Percentiles rank a stretch among this genome's conserved stretches.
phyloP scores from a whole-genome alignment of 1,139 yeast genomes.

The Debaryomyces robertsiae region DNA sequence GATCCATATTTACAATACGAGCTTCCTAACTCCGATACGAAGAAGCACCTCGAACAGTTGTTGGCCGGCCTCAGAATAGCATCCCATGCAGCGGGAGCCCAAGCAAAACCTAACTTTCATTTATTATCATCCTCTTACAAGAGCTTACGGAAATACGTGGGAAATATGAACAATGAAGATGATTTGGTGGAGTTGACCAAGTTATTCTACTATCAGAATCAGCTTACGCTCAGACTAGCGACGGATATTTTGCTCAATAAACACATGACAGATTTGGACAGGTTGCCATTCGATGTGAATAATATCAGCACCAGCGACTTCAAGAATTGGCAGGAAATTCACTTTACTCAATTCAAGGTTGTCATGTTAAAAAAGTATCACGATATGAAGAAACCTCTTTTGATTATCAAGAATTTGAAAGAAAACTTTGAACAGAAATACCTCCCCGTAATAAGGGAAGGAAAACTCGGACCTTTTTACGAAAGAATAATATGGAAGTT shows the following conservation, averaged over 20 bases:
- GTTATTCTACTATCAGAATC: constrained; percentile 30
- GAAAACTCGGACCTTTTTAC: constrained; percentile 36
- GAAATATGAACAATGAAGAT: constrained; percentile 24
- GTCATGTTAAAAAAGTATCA: constrained; percentile 40
- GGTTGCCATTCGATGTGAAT: constrained; percentile 28
- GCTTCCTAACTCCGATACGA: constrained; percentile 11
- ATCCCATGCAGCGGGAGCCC: constrained; percentile 13
- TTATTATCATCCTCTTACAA: constrained; percentile 21
- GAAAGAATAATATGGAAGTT: constrained; percentile 49
- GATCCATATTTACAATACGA: constrained; percentile 14
- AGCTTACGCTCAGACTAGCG: constrained; percentile 28
- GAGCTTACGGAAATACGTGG: constrained; percentile 26
- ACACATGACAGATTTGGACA: constrained; percentile 24
- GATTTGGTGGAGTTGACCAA: constrained; percentile 31
- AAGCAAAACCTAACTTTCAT: constrained; percentile 14
- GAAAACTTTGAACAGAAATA: constrained; percentile 28
- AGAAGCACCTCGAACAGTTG: constrained; percentile 12
- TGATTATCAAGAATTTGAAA: constrained; percentile 35
- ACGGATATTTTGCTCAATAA: constrained; percentile 34
- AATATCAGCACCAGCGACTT: constrained; percentile 8
- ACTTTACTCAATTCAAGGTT: constrained; percentile 29
- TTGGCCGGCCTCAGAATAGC: constrained; percentile 12
- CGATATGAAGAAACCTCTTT: constrained; percentile 34
- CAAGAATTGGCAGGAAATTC: constrained; percentile 15
- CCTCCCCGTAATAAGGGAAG: constrained; percentile 29